Evolutionary conservation across 306 rosid genomes (phyloP).

Genomic region (Vicia sativa): DNA sequence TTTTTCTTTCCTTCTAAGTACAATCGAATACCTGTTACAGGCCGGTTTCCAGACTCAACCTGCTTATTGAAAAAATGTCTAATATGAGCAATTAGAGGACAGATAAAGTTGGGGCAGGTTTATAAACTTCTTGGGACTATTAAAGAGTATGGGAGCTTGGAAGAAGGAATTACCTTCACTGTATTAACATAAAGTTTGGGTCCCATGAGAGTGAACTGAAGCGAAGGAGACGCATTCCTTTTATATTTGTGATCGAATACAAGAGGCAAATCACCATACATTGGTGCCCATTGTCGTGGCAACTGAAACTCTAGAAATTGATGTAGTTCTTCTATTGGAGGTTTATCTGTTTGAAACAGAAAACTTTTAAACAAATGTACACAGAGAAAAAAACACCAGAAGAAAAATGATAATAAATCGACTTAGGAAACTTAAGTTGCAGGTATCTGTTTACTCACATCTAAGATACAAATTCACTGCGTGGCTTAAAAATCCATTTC

Average conservation of each 20-base stretch:
- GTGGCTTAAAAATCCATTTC: constrained; percentile 81
- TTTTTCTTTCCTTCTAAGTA: constrained; percentile 83
- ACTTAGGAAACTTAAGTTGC: background rate
- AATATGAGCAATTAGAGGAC: background rate
- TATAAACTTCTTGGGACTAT: background rate
- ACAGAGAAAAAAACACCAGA: background rate
- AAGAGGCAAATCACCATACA: constrained; percentile 82
- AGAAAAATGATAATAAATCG: background rate
- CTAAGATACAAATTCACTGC: constrained; percentile 87
- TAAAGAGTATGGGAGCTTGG: background rate
- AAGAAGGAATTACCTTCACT: constrained; percentile 56
- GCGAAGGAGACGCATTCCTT: constrained; percentile 65
- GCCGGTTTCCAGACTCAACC: constrained; percentile 75
- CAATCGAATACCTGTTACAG: constrained; percentile 81
- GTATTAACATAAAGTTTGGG: constrained; percentile 91
- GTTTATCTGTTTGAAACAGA: constrained; percentile 71
- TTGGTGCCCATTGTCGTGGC: constrained; percentile 96
- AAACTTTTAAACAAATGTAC: constrained; percentile 15
- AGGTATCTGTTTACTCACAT: constrained; percentile 57
- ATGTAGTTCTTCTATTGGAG: constrained; percentile 83
- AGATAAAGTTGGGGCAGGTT: background rate
- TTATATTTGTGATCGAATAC: constrained; percentile 55
- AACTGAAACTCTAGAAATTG: constrained; percentile 89
- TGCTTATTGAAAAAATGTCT: constrained; percentile 32
- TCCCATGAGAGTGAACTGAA: constrained; percentile 80